Conservation (phyloP, 2,329 filamentous ascomycete species). For the Alternaria postmessia region DNA sequence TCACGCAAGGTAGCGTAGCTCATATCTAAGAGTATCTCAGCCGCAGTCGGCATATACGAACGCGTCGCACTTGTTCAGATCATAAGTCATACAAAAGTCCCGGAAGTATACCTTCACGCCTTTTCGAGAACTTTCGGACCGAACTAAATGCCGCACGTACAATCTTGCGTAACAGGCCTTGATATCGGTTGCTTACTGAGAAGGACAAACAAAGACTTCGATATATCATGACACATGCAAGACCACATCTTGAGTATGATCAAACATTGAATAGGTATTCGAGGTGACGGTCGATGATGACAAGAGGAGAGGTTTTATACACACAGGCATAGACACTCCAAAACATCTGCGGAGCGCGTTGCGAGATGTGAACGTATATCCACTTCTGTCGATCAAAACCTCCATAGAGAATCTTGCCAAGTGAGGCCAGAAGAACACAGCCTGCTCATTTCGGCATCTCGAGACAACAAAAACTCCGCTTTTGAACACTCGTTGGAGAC, state of each 20-base stretch:
- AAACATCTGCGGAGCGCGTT: no score
- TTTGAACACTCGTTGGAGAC: not conserved
- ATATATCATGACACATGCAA: not conserved
- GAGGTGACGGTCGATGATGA: rapidly evolving
- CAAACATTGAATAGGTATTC: not conserved
- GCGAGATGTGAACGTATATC: not conserved
- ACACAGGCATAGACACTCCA: not conserved
- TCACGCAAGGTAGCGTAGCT: not conserved
- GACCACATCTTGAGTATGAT: not conserved
- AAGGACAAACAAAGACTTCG: not conserved
- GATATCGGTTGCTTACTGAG: not conserved
- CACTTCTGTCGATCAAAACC: not conserved
- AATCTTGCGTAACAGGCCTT: not conserved
- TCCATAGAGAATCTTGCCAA: not conserved
- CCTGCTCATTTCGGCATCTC: not conserved
- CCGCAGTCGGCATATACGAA: not conserved
- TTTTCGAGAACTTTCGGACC: not conserved
- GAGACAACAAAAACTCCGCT: not conserved
- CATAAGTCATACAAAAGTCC: not conserved
- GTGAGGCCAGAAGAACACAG: not conserved
- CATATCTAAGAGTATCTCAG: not conserved
- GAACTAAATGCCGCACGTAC: not conserved
- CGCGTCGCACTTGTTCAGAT: not conserved
- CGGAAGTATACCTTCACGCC: not conserved
- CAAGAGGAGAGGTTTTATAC: not conserved